Conservation (phyloP, 2,329 filamentous ascomycete species). For the Ceratocystis ficicola region DNA sequence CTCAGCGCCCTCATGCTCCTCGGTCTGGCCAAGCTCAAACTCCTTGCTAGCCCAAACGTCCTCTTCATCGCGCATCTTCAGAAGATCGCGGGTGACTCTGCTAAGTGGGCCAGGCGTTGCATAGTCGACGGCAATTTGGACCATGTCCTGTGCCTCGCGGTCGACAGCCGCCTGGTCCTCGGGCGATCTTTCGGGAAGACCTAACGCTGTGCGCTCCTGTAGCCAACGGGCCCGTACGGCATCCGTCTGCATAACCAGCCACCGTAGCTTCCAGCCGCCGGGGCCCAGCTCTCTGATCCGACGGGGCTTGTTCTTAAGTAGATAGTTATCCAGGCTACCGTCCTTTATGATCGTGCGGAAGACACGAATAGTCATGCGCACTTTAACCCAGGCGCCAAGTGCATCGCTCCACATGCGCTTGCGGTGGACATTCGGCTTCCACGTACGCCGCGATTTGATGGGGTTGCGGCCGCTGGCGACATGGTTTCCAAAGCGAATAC, state of each 20-base stretch:
- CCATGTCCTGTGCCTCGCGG: constrained; percentile 31
- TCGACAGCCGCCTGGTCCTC: constrained; percentile 28
- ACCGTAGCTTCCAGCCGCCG: constrained; percentile 79
- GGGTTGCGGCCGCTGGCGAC: constrained; percentile 56
- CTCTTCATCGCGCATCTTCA: constrained; percentile 32
- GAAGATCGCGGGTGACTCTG: constrained; percentile 29
- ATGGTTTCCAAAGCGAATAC: constrained; percentile 69
- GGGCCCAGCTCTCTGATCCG: constrained; percentile 79
- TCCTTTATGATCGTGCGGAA: constrained; percentile 61
- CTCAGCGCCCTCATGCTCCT: constrained; percentile 31
- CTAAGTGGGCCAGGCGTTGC: constrained; percentile 34
- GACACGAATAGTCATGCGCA: constrained; percentile 57
- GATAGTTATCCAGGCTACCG: constrained; percentile 82
- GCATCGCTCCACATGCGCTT: constrained; percentile 55
- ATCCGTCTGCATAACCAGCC: constrained; percentile 72
- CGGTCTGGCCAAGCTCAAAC: constrained; percentile 37
- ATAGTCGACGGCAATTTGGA: constrained; percentile 33
- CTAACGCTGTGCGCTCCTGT: constrained; percentile 51
- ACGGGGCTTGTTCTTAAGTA: constrained; percentile 64
- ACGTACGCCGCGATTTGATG: constrained; percentile 58
- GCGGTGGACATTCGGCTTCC: constrained; percentile 62
- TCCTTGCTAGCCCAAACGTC: constrained; percentile 27
- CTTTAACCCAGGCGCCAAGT: constrained; percentile 50
- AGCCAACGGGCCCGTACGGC: constrained; percentile 54
- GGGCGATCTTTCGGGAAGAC: constrained; percentile 38